phyloP scores from a whole-genome alignment of 345 rosid genomes.

The Eutrema yunnanense region DNA sequence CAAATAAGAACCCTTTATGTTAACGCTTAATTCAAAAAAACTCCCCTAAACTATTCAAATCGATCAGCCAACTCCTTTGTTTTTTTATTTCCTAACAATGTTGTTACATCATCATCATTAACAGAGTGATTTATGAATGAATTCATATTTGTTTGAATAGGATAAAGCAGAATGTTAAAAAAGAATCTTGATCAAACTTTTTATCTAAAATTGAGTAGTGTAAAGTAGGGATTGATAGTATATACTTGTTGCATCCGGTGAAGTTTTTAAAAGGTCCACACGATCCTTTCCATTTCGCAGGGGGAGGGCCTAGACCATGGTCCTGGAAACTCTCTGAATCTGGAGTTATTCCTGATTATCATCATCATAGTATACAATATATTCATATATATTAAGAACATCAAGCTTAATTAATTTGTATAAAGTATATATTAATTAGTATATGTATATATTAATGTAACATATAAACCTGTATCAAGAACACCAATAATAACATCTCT shows the following conservation, averaged over 20 bases:
- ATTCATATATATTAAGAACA: not conserved
- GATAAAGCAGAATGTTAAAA: not conserved
- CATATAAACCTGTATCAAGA: conserved; percentile 61
- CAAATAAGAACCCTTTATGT: not conserved
- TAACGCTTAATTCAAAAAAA: not conserved
- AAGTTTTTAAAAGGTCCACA: conserved; percentile 66
- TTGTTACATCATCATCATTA: not conserved
- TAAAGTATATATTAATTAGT: not conserved
- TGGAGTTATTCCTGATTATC: conserved; percentile 43
- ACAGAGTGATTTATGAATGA: not conserved
- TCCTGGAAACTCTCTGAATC: conserved; percentile 79
- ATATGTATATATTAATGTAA: not conserved
- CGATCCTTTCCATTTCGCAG: conserved; percentile 75
- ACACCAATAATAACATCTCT: conserved; percentile 68
- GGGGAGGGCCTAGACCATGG: conserved; percentile 62
- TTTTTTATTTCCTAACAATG: not conserved
- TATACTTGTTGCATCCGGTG: conserved; percentile 92
- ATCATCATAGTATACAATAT: not conserved
- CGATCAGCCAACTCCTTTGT: not conserved
- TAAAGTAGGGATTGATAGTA: not conserved
- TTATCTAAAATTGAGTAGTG: not conserved
- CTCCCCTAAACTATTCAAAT: not conserved
- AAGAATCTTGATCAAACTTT: not conserved
- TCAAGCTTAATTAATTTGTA: not conserved
- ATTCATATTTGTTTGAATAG: not conserved